phyloP scores from a whole-genome alignment of 768 basidiomycete species.

The Serendipita sp. region DNA sequence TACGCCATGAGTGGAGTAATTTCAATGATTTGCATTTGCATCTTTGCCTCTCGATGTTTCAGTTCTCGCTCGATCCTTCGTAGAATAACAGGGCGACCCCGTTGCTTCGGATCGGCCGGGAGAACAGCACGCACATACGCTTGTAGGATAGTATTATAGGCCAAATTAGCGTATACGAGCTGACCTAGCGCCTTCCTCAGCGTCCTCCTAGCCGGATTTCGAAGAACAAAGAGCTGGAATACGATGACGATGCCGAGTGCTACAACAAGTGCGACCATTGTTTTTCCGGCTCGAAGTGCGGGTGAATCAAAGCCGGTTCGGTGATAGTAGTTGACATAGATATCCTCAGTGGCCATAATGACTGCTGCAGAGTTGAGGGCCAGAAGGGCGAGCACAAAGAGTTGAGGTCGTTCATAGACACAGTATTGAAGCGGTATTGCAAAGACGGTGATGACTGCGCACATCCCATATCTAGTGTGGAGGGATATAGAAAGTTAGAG shows the following conservation, averaged over 20 bases:
- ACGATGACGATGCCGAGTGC: constrained; percentile 16
- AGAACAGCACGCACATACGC: constrained; percentile 11
- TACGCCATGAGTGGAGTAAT: constrained; percentile 15
- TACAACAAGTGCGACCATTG: constrained; percentile 15
- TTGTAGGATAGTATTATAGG: constrained; percentile 15
- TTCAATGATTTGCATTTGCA: constrained; percentile 15
- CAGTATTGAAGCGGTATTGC: constrained; percentile 12
- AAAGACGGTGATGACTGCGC: constrained; percentile 11
- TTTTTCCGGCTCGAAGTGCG: constrained; percentile 13
- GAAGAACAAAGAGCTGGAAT: constrained; percentile 17
- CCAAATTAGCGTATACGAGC: constrained; percentile 11
- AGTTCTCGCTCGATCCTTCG: constrained; percentile 13
- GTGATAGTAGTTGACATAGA: constrained; percentile 14
- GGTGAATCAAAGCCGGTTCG: constrained; percentile 16
- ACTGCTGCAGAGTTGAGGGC: constrained; percentile 13
- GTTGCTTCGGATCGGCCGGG: constrained; percentile 11
- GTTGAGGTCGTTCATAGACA: constrained; percentile 12
- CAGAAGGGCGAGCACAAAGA: constrained; percentile 12
- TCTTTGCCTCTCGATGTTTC: constrained; percentile 14
- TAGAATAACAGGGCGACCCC: constrained; percentile 10
- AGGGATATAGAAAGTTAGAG: not conserved
- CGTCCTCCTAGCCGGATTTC: constrained; percentile 16
- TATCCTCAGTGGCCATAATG: constrained; percentile 13
- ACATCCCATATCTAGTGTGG: constrained; percentile 11
- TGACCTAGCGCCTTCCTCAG: constrained; percentile 13